phyloP scores from a whole-genome alignment of 169 alveolate genomes.

The Eimeria falciformis region DNA sequence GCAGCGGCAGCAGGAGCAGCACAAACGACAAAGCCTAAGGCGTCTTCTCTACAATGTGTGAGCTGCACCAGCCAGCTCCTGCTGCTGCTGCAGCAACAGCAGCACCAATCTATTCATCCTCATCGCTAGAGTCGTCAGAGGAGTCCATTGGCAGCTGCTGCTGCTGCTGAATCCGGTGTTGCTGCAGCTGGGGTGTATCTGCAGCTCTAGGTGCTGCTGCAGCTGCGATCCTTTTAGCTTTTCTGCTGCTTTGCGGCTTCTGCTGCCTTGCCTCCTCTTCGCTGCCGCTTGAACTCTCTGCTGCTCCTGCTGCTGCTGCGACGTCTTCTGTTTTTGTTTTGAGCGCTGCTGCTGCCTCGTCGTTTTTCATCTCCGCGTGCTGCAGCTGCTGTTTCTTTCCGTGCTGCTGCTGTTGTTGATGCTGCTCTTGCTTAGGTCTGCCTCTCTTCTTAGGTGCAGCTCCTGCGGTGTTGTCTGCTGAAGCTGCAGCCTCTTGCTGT shows the following conservation, averaged over 20 bases:
- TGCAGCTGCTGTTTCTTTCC: background rate
- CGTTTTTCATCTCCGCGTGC: background rate
- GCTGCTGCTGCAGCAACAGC: constrained; percentile 18
- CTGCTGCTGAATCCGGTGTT: constrained; percentile 2
- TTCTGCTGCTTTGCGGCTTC: background rate
- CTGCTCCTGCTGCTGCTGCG: constrained; percentile 21
- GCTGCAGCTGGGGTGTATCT: constrained; percentile 34
- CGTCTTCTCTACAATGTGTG: no score
- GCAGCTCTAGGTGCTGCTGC: background rate
- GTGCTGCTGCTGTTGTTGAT: constrained; percentile 42
- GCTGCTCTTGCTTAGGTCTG: constrained; percentile 2
- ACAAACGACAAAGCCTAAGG: no score
- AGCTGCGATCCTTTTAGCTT: background rate
- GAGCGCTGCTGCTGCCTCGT: background rate
- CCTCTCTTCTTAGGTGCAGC: constrained; percentile 19
- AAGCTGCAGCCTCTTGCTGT: background rate
- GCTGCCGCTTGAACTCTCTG: background rate
- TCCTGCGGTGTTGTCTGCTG: background rate
- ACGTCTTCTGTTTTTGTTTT: background rate
- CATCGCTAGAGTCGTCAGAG: constrained; percentile 16
- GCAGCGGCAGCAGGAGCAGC: no score
- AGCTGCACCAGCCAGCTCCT: background rate
- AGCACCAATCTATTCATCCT: background rate
- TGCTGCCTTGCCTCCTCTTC: constrained; percentile 4
- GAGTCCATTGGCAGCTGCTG: background rate